Evolutionary conservation across 495 filamentous ascomycete genomes (phyloP).

Genomic region (Annulohypoxylon moriforme): DNA sequence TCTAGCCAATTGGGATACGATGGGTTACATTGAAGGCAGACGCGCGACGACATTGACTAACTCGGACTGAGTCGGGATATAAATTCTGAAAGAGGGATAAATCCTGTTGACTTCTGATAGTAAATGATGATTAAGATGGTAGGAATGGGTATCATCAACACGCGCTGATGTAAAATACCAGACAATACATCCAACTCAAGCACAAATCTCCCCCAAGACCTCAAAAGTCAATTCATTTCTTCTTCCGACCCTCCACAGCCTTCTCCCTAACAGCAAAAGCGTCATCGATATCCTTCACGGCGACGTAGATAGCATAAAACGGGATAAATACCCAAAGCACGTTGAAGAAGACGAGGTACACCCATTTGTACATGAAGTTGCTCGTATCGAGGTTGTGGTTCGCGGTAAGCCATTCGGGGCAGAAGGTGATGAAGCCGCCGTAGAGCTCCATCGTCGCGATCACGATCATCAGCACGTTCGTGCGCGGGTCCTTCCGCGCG

Average conservation of each 20-base stretch:
- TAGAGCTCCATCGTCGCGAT: constrained; percentile 95
- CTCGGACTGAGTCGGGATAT: not conserved
- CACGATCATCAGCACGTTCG: constrained; percentile 76
- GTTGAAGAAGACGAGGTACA: constrained; percentile 94
- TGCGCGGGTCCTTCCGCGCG: constrained; percentile 64
- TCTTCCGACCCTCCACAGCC: constrained; percentile 46
- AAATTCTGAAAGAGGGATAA: not conserved
- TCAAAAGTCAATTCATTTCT: constrained; percentile 33
- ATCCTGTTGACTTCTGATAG: not conserved
- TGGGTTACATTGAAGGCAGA: not conserved
- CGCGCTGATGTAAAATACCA: not conserved
- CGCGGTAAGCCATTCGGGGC: constrained; percentile 89
- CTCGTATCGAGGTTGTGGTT: constrained; percentile 79
- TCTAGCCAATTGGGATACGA: not conserved
- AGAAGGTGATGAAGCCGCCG: constrained; percentile 96
- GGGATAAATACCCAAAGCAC: constrained; percentile 88
- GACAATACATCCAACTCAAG: not conserved
- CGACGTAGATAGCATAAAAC: constrained; percentile 77
- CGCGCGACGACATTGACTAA: not conserved
- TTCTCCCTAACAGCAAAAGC: constrained; percentile 61
- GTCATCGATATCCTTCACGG: constrained; percentile 67
- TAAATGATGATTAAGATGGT: constrained; percentile 9
- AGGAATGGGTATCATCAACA: constrained; percentile 19
- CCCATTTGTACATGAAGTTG: constrained; percentile 87
- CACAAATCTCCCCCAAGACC: not conserved